Percentiles rank a stretch among this genome's conserved stretches.
Evolutionary conservation across 2,329 filamentous ascomycete species (phyloP).

Genomic region (Apiospora arundinis): DNA sequence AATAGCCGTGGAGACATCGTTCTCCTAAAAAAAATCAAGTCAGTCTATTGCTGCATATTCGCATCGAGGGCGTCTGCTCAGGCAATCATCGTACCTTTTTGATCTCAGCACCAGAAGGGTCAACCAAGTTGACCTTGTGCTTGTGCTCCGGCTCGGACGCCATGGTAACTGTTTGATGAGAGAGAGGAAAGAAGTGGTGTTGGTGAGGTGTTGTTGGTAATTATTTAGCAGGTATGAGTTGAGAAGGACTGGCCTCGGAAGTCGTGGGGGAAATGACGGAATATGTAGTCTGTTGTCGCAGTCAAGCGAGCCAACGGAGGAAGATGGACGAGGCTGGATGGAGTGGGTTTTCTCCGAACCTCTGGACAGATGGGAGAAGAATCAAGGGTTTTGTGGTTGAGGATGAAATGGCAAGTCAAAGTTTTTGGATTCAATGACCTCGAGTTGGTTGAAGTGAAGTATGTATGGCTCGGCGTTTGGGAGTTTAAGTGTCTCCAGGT

Average conservation of each 20-base stretch:
- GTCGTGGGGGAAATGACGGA: conserved; percentile 6
- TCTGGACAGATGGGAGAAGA: conserved; percentile 6
- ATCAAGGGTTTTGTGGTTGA: background rate
- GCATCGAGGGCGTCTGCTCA: conserved; percentile 25
- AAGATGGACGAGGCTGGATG: background rate
- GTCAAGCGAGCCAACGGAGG: background rate
- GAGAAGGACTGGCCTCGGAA: conserved; percentile 10
- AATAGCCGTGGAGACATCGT: conserved; percentile 94
- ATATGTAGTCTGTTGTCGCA: background rate
- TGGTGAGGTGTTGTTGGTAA: background rate
- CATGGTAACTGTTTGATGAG: conserved; percentile 54
- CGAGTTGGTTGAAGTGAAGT: conserved; percentile 11
- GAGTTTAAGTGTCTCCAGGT: conserved; percentile 18
- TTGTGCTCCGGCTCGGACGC: conserved; percentile 75
- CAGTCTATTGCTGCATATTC: conserved; percentile 36
- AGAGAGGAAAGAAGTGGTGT: background rate
- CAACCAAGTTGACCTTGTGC: conserved; percentile 84
- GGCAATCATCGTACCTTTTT: conserved; percentile 70
- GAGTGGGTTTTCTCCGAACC: background rate
- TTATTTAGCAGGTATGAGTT: background rate
- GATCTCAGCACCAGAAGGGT: conserved; percentile 86
- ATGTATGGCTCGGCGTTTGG: conserved; percentile 14
- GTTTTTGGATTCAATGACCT: conserved; percentile 15
- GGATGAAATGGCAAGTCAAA: conserved; percentile 11
- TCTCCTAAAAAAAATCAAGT: conserved; percentile 61